Base-by-base conservation (phyloP, 73 alveolate species). In the Stentor coeruleus region DNA sequence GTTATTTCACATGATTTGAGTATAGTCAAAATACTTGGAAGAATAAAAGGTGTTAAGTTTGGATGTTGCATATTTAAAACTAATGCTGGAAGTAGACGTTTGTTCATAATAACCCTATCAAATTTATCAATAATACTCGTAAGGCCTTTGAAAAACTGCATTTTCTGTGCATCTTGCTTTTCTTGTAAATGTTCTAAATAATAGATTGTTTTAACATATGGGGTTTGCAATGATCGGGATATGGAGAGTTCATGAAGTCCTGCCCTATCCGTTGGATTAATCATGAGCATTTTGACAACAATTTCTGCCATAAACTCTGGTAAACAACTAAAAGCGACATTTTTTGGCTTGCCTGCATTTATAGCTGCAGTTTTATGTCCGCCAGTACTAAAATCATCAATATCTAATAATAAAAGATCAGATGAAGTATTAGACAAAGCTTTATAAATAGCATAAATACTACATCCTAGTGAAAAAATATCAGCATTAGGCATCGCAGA, bases 181-280 rank as follows among this genome's bases (percentile, higher is more conserved):
- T 89, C 89, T 76, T 93, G 95, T 80, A 95, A 77, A 60, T 88
- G 90, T 87, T 93, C 97, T 6, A 95, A 74, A 81, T 91, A 95
- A 76, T 90, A 92, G 3, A 94, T 82, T 3, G 97, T 88, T 82
- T 92, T 94, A 74, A 94, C 82, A 39, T 87, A 82, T 37, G 97
- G 98, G 77, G 93, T 97, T 88, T 94, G 89, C 87, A 94, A 90
- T 91, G 95, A 90, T 3, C 84, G 84, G 57, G 86, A 84, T 28
- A 90, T 93, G 11, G 88, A 92, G 36, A 93, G 66, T 57, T 86
- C 92, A 82, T 89, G 87, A 15, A 95, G 83, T 3, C 90, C 74
- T 33, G 95, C 93, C 77, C 99, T 86, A 14, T 41, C 38, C 74
- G 74, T 81, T 6, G 96, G 92, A 66, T 87, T 86, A 49, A 58